These are phyloP conservation scores for Plasmodium yoelii DNA, from an alignment of 169 alveolate genomes.

Conservation along the genomic window DNA sequence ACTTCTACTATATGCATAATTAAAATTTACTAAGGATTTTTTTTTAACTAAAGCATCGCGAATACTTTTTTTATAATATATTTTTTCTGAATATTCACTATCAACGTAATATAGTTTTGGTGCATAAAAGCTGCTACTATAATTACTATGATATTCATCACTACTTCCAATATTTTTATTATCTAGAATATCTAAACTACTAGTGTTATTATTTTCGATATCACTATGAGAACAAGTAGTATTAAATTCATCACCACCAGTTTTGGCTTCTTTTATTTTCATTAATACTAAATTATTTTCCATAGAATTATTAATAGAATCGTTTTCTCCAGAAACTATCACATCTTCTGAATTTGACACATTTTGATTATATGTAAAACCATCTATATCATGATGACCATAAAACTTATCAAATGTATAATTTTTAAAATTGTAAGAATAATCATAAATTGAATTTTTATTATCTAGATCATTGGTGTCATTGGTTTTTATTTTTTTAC, in stretches of 20 bases:
- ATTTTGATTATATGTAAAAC: neutral
- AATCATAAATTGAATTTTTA: neutral
- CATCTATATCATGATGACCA: constrained; percentile 18
- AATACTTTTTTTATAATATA: neutral
- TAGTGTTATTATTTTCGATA: neutral
- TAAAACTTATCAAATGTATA: neutral
- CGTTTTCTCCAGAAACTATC: constrained; percentile 1
- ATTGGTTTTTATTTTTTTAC: neutral
- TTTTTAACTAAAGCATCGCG: no score
- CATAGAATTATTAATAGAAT: constrained; percentile 12
- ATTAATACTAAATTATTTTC: constrained; percentile 2
- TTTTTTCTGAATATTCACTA: neutral
- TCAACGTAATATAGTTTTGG: no score
- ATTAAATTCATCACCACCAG: neutral
- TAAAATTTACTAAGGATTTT: no score
- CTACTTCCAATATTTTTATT: neutral
- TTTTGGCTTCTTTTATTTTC: neutral
- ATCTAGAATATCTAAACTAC: neutral
- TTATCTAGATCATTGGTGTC: neutral
- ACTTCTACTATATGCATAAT: no score
- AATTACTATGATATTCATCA: neutral
- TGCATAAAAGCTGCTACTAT: no score
- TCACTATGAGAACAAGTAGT: neutral
- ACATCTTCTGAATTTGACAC: constrained; percentile 35
- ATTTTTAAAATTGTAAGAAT: constrained; percentile 6